Base-by-base conservation (phyloP, 257 asterid genomes). In the Solanum infundibuliforme region DNA sequence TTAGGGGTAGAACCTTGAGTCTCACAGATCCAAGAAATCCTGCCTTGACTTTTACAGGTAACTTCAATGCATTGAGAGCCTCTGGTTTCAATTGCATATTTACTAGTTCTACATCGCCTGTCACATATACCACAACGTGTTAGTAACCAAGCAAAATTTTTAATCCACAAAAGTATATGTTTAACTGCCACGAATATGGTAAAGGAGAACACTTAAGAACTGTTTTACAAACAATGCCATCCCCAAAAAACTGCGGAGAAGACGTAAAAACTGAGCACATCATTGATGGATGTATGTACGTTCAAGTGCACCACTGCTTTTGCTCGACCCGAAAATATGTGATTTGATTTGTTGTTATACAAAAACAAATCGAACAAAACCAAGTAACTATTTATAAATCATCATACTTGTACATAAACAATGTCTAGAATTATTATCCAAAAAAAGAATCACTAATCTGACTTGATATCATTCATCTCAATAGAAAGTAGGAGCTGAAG, bases 71-170 rank as follows among this genome's bases (percentile, higher is more conserved):
- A 93, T 97, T 97, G 77, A 97, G 98, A 60, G 99, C 99, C 98
- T 97, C 98, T 27, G 98, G 99, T 93, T 95, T 97, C 92, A 97
- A 94, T 91, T 97, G 96, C 99, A 97, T 97, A 90, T 97, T 97
- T 65, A 98, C 90, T 83, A 97, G 92, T 91, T 97, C 98, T 52
- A 97, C 99, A 90, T 97, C 95, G 29, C 98, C 99, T 97, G 94
- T 81, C 87, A 87, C 35, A 90, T 86, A 87, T 75, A 20, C 41
- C 43, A 82, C 86, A 82, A 48, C 20, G 29, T 27, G 69, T 82
- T 48, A 82, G 43, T 82, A 82, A 82, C 29, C 29, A 81, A 16
- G 85, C 11, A 60, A 81, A 81, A 27, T 27, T 43, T 81, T 46
- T 8, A 43, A 27, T 27, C 66, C 85, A 43, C 34, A 81, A 29